These are phyloP conservation scores for Mallotus japonicus DNA, from an alignment of 441 rosid species.

Conservation along the genomic window DNA sequence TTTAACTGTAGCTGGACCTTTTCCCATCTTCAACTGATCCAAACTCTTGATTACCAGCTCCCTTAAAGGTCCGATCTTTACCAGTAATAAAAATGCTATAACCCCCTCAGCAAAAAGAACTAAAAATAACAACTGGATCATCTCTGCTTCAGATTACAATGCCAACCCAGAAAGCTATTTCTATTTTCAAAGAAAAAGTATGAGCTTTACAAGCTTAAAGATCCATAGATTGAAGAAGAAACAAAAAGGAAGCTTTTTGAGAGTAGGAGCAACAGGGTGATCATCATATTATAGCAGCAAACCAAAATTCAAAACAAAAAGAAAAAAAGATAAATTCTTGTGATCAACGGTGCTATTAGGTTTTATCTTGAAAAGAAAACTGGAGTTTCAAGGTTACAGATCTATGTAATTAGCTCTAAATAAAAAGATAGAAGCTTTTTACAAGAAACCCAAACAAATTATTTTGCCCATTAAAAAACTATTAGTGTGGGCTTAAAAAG, in stretches of 20 bases:
- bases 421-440: conserved; percentile 25
- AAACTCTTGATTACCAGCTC: conserved; percentile 85
- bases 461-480: background rate
- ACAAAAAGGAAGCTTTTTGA: background rate
- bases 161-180: conserved; percentile 12
- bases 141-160: conserved; percentile 29
- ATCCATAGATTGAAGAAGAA: conserved; percentile 1
- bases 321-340: background rate
- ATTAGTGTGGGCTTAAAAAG: background rate
- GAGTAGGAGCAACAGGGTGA: background rate
- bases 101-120: conserved; percentile 77
- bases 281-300: conserved; percentile 10
- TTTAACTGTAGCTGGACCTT: conserved; percentile 88
- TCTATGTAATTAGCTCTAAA: conserved; percentile 25
- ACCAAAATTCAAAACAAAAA: background rate
- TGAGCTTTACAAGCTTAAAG: conserved; percentile 14
- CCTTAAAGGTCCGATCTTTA: conserved; percentile 87
- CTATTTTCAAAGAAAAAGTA: background rate
- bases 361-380: conserved; percentile 6
- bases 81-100: conserved; percentile 63
- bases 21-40: conserved; percentile 82
- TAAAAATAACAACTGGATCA: conserved; percentile 83
- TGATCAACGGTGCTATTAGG: background rate
- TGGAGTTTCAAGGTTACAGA: conserved; percentile 26
- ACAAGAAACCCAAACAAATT: conserved; percentile 4